Conservation (phyloP, 164 flowering plant genomes). For the Annona cherimola region DNA sequence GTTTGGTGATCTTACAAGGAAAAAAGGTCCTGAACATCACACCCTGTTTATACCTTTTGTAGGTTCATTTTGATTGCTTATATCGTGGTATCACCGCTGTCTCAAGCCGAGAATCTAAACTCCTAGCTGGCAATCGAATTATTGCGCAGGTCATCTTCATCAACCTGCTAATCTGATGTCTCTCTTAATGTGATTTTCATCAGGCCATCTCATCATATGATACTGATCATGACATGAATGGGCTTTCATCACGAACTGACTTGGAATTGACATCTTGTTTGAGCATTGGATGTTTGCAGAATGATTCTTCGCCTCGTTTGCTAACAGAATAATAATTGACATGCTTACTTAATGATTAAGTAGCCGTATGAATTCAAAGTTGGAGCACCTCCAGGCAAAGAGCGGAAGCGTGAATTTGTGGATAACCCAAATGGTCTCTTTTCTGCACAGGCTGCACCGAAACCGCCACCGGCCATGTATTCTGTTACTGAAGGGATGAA, state of each 20-base stretch:
- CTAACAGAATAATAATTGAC: not conserved
- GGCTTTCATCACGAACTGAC: not conserved
- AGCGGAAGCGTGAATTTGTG: slow-evolving; percentile 80
- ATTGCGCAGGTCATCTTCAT: slow-evolving; percentile 67
- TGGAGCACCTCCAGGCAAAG: slow-evolving; percentile 87
- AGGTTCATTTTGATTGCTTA: slow-evolving; percentile 93
- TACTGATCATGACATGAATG: not conserved
- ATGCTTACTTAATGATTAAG: slow-evolving; percentile 13
- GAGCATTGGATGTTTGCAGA: not conserved
- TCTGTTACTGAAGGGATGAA: slow-evolving; percentile 79
- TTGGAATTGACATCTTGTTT: not conserved
- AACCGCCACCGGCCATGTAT: slow-evolving; percentile 91
- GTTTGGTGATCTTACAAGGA: not conserved
- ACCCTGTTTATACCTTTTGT: slow-evolving; percentile 6
- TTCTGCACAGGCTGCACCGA: slow-evolving; percentile 94
- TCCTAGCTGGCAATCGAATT: slow-evolving; percentile 84
- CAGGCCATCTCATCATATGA: not conserved
- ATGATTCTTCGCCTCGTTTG: not conserved
- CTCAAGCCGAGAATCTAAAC: slow-evolving; percentile 89
- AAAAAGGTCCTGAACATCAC: not conserved
- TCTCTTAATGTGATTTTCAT: not conserved
- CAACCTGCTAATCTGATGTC: not conserved
- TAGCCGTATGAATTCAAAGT: slow-evolving; percentile 91
- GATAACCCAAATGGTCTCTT: slow-evolving; percentile 92
- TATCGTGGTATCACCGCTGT: slow-evolving; percentile 85